These are phyloP conservation scores for Dactylonectria macrodidyma DNA, from an alignment of 2,329 filamentous ascomycete species.

Conservation along the genomic window DNA sequence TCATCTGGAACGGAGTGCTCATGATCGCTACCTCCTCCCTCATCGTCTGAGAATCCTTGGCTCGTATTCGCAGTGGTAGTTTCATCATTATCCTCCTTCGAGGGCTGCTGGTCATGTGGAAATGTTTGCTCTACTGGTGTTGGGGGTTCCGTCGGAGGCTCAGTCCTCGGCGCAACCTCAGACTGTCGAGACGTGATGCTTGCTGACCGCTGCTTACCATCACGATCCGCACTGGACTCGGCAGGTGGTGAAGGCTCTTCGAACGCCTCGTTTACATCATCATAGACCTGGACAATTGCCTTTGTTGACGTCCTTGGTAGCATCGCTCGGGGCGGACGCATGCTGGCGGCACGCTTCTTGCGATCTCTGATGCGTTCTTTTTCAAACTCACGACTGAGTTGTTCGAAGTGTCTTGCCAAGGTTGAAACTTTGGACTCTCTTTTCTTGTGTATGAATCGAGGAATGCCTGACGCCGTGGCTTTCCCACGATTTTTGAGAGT, in stretches of 20 bases:
- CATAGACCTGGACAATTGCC: slow-evolving; percentile 95
- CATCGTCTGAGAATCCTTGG: slow-evolving; percentile 77
- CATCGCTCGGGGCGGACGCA: slow-evolving; percentile 82
- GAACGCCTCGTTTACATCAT: slow-evolving; percentile 93
- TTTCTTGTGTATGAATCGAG: slow-evolving; percentile 84
- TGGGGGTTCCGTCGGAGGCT: slow-evolving; percentile 38
- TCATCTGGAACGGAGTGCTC: slow-evolving; percentile 81
- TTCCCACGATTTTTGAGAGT: slow-evolving; percentile 74
- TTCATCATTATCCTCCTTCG: slow-evolving; percentile 50
- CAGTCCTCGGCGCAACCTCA: slow-evolving; percentile 44
- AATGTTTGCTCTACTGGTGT: slow-evolving; percentile 44
- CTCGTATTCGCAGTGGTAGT: slow-evolving; percentile 50
- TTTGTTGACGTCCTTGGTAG: slow-evolving; percentile 91
- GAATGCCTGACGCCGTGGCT: slow-evolving; percentile 82
- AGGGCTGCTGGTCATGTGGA: slow-evolving; percentile 42
- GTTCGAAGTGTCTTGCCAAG: slow-evolving; percentile 96
- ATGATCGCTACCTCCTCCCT: slow-evolving; percentile 78
- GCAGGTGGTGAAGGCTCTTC: slow-evolving; percentile 75
- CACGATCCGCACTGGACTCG: slow-evolving; percentile 62
- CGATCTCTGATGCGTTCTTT: slow-evolving; percentile 92
- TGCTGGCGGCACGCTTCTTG: slow-evolving; percentile 83
- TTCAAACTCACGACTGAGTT: slow-evolving; percentile 95
- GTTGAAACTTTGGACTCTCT: slow-evolving; percentile 87
- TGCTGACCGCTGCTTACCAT: slow-evolving; percentile 50
- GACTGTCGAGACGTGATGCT: slow-evolving; percentile 45